Conservation (phyloP, 495 filamentous ascomycete species). For the Aspergillus heteromorphus region DNA sequence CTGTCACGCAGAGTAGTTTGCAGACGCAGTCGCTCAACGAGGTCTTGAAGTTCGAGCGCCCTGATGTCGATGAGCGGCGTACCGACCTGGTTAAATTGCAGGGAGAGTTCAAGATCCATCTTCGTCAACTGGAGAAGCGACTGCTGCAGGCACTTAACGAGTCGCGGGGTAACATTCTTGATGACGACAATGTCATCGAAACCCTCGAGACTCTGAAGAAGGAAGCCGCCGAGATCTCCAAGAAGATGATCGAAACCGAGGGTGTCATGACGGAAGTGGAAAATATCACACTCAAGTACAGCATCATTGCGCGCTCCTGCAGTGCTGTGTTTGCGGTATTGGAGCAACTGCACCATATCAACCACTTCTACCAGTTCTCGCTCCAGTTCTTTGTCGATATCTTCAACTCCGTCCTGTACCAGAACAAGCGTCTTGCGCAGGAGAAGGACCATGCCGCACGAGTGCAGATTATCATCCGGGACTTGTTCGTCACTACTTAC, state of each 20-base stretch:
- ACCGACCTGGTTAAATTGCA: constrained; percentile 97
- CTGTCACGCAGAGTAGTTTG: constrained; percentile 96
- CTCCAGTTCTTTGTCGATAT: constrained; percentile 97
- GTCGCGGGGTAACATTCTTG: constrained; percentile 94
- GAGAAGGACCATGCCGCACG: constrained; percentile 71
- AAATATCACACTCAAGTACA: constrained; percentile 87
- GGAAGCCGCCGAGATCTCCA: constrained; percentile 90
- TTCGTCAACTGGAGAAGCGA: constrained; percentile 92
- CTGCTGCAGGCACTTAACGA: constrained; percentile 94
- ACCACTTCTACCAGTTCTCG: constrained; percentile 99
- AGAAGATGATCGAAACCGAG: constrained; percentile 93
- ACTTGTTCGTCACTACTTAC: constrained; percentile 87
- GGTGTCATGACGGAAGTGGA: constrained; percentile 98
- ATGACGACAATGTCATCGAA: constrained; percentile 96
- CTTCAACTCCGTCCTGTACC: constrained; percentile 85
- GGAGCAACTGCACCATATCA: constrained; percentile 95
- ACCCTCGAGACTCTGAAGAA: constrained; percentile 97
- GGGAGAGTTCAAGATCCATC: constrained; percentile 96
- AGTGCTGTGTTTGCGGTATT: constrained; percentile 94
- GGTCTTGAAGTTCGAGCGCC: constrained; percentile 91
- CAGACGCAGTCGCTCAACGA: constrained; percentile 97
- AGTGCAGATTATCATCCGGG: constrained; percentile 78
- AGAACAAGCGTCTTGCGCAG: constrained; percentile 65
- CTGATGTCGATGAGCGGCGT: constrained; percentile 94
- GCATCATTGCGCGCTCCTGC: constrained; percentile 86